Conservation (phyloP, 148 eudicot species). For the Rheum nobile region DNA sequence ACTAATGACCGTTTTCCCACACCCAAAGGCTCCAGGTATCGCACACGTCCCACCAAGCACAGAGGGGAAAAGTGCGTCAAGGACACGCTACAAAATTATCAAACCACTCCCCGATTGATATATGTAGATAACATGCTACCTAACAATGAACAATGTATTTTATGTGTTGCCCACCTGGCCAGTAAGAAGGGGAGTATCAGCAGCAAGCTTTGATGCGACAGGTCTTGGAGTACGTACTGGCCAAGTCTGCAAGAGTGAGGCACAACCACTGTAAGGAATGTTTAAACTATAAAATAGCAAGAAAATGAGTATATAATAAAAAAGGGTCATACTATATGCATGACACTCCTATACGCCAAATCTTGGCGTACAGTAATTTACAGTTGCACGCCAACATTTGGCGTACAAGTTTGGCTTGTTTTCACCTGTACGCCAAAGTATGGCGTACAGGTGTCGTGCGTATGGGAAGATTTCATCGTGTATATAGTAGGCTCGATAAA, state of each 20-base stretch:
- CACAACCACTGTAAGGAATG: background rate
- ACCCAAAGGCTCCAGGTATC: constrained; percentile 99
- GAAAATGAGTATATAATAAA: background rate
- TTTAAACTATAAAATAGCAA: background rate
- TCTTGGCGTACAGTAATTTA: no score
- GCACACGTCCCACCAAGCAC: constrained; percentile 99
- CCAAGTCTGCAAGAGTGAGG: constrained; percentile 56
- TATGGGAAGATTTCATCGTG: no score
- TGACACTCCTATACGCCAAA: no score
- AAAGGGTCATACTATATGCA: no score
- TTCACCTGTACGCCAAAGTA: no score
- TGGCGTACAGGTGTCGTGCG: no score
- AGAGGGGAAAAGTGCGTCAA: constrained; percentile 98
- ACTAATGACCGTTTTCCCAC: constrained; percentile 99
- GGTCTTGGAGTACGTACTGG: constrained; percentile 98
- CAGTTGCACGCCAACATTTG: no score
- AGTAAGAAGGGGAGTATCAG: constrained; percentile 94
- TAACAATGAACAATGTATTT: background rate
- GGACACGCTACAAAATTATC: constrained; percentile 60
- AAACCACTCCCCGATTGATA: constrained; percentile 7
- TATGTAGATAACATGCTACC: background rate
- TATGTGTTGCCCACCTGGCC: constrained; percentile 58
- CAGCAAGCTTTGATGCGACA: constrained; percentile 95
- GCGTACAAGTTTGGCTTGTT: no score
- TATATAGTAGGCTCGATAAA: no score